Percentiles rank a stretch among this genome's conserved stretches.
phyloP scores from a whole-genome alignment of 495 filamentous ascomycete species.

The Tricharina praecox region DNA sequence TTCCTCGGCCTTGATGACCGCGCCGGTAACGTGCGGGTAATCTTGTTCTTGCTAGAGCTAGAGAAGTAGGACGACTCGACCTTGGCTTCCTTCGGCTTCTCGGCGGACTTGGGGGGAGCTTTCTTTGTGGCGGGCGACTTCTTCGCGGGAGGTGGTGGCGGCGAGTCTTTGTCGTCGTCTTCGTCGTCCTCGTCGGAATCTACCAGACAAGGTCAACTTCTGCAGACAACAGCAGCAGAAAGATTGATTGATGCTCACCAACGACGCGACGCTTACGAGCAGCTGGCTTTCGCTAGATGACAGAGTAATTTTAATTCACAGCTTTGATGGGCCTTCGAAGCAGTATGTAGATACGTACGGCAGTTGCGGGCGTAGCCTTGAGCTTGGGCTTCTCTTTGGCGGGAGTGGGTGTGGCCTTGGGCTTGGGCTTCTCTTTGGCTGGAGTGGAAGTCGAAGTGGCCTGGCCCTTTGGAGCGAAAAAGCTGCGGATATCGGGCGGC shows the following conservation, averaged over 20 bases:
- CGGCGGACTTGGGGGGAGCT: neutral
- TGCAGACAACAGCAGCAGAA: neutral
- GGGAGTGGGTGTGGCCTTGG: constrained; percentile 31
- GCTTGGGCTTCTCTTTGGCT: neutral
- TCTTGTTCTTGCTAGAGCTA: constrained; percentile 21
- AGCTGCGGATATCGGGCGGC: constrained; percentile 64
- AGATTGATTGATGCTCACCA: constrained; percentile 11
- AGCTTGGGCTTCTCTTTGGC: neutral
- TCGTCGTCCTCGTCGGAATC: constrained; percentile 27
- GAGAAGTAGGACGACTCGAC: constrained; percentile 21
- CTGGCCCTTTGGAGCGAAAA: constrained; percentile 51
- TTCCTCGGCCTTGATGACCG: constrained; percentile 15
- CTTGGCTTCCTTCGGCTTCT: constrained; percentile 15
- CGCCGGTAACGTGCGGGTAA: constrained; percentile 19
- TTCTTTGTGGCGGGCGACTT: constrained; percentile 7
- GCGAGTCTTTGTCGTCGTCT: too few species aligned
- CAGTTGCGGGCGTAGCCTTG: constrained; percentile 6
- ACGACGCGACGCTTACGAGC: constrained; percentile 22
- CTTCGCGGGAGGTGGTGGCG: neutral
- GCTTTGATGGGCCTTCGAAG: too few species aligned
- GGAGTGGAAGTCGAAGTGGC: constrained; percentile 19
- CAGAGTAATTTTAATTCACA: too few species aligned
- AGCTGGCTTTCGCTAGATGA: constrained; percentile 16
- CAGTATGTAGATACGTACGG: constrained; percentile 16
- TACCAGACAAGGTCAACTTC: constrained; percentile 2